Evolutionary conservation across 2,329 filamentous ascomycete genomes (phyloP), one percentile per base, ranked within the genome.

Genomic region (Ophiocordyceps camponoti-rufipedis): DNA sequence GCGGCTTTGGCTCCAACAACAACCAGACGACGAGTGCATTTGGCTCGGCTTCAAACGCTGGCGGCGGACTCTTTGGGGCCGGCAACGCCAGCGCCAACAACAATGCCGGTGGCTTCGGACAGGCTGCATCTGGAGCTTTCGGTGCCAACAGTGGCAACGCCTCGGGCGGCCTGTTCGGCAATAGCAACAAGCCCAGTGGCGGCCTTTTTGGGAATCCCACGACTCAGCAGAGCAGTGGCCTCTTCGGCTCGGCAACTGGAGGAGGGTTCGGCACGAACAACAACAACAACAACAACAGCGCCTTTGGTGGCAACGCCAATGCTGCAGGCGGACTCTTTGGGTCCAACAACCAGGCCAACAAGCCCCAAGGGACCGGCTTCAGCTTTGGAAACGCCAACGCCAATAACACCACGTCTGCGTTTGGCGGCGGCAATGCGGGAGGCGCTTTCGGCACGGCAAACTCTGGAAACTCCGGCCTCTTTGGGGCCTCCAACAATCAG

Each of bases 1-100:
- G 71, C 50, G 72, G 71, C 28, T 72, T 72, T 45, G 67, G 69
- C 28, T 50, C 62, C 32, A 65, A 54, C 48, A 65, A 54, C 48
- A 60, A 59, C 50, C 54, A 53, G 44, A 50, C 56, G 12, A 49
- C 51, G 28, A 58, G 64, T 50, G 67, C 64, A 11, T 78, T 78
- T 52, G 74, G 74, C 4, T 32, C n/a, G 3, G 18, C 28, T 44
- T 44, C 57, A 14, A 54, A 48, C 46, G 58, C 56, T 9, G 51
- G 57, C 28, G 56, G 59, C 19, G 60, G 62, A 18, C 45, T 68
- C 12, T 69, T 69, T 45, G 64, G 60, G 4, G 16, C 45, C 11
- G 41, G 39, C 45, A 55, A 51, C 38, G 55, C 61, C 13, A 55
- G 51, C 38, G 55, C 61, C 12, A 54, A 55, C 38, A 62, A 56